A percentile compares a stretch with the other conserved stretches of the same genome.
Conservation (phyloP, 768 basidiomycete species). For the Mycena amicta region DNA sequence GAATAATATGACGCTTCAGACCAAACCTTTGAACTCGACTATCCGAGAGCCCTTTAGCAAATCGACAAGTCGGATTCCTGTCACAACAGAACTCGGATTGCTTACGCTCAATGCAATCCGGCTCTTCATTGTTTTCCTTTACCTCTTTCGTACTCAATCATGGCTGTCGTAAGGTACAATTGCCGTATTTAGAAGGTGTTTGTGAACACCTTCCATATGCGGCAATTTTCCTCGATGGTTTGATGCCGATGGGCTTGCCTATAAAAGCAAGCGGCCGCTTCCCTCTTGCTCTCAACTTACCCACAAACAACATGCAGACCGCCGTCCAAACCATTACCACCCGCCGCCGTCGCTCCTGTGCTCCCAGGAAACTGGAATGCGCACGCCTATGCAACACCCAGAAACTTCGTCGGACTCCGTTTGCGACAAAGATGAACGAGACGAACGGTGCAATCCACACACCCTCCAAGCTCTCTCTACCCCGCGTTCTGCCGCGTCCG, state of each 20-base stretch:
- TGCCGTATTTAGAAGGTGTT: background rate
- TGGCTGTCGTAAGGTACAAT: background rate
- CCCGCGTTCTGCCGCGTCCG: conserved; percentile 24
- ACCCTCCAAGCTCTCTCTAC: conserved; percentile 19
- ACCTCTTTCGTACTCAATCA: background rate
- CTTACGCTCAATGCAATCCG: background rate
- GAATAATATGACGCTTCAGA: background rate
- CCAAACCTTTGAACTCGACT: no score
- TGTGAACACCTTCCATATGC: background rate
- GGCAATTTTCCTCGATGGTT: background rate
- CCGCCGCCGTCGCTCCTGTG: background rate
- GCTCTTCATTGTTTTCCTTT: background rate
- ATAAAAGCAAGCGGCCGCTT: background rate
- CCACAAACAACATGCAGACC: background rate
- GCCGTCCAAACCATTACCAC: background rate
- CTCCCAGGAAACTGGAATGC: background rate
- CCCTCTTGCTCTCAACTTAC: background rate
- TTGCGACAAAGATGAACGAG: background rate
- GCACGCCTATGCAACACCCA: background rate
- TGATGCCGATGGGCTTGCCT: background rate
- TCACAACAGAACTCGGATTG: background rate
- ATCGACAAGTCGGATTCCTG: background rate
- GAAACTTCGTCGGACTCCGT: background rate
- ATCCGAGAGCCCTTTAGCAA: background rate
- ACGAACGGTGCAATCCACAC: background rate